phyloP scores from a whole-genome alignment of 768 basidiomycete species.

The Lactifluus subvellereus region DNA sequence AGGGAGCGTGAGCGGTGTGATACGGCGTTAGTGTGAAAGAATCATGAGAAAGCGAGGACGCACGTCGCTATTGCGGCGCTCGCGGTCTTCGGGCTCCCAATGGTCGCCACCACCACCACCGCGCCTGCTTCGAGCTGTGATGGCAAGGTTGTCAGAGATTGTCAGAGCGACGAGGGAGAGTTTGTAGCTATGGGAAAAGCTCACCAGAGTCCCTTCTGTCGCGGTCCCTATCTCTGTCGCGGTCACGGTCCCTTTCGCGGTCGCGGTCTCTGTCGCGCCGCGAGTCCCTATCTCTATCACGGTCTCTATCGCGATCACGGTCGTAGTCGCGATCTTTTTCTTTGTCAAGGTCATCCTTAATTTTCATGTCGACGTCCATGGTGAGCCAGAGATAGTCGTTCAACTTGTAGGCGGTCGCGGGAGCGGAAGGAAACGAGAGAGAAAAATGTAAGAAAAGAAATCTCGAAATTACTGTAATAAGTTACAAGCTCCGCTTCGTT shows the following conservation, averaged over 20 bases:
- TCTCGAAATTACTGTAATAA: not conserved
- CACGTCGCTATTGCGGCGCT: slow-evolving; percentile 62
- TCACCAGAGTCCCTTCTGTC: slow-evolving; percentile 54
- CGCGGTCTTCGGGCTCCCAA: slow-evolving; percentile 72
- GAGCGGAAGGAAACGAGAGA: not conserved
- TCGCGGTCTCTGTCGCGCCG: slow-evolving; percentile 47
- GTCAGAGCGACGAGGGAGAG: slow-evolving; percentile 7
- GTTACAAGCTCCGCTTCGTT: slow-evolving; percentile 3
- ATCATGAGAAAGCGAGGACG: not conserved
- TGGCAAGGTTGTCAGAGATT: slow-evolving; percentile 20
- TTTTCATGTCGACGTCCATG: slow-evolving; percentile 83
- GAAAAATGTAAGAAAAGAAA: not conserved
- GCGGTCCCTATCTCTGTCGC: slow-evolving; percentile 43
- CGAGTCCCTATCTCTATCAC: slow-evolving; percentile 43
- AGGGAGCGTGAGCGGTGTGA: not conserved
- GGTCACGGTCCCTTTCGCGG: slow-evolving; percentile 33
- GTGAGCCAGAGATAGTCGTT: not conserved
- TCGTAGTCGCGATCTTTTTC: slow-evolving; percentile 46
- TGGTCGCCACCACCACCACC: slow-evolving; percentile 54
- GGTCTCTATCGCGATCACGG: slow-evolving; percentile 38
- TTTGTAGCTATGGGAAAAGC: slow-evolving; percentile 17
- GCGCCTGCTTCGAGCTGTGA: slow-evolving; percentile 41
- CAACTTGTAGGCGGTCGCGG: not conserved
- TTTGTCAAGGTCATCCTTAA: slow-evolving; percentile 67
- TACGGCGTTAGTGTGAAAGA: not conserved